Percentiles rank a stretch among this genome's conserved stretches.
Conservation (phyloP, 2,329 filamentous ascomycete species). For the Nothophaeocryptopus gaeumannii region DNA sequence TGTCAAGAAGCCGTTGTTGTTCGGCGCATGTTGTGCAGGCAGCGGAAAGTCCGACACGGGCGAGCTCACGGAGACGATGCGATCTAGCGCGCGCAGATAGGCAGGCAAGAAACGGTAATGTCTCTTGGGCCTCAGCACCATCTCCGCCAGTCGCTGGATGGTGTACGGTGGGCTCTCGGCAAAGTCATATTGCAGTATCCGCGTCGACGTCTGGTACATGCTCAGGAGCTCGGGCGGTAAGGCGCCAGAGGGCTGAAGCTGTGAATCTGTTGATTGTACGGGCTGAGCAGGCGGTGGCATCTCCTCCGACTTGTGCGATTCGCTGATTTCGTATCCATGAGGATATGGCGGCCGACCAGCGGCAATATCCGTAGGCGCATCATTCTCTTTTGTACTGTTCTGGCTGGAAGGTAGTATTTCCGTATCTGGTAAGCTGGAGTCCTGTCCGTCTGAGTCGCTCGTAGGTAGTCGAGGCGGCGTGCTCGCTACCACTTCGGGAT, state of each 20-base stretch:
- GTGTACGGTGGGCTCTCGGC: slow-evolving; percentile 79
- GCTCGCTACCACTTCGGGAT: slow-evolving; percentile 33
- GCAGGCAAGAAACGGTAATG: slow-evolving; percentile 80
- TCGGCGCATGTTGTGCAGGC: slow-evolving; percentile 51
- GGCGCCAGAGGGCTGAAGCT: slow-evolving; percentile 32
- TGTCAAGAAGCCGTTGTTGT: slow-evolving; percentile 48
- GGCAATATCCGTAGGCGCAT: slow-evolving; percentile 42
- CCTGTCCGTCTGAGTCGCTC: slow-evolving; percentile 21
- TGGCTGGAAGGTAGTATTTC: slow-evolving; percentile 39
- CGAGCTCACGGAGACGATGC: slow-evolving; percentile 86
- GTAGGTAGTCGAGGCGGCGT: slow-evolving; percentile 38
- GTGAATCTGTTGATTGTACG: slow-evolving; percentile 19
- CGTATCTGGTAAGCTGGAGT: slow-evolving; percentile 24
- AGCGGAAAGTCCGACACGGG: slow-evolving; percentile 78
- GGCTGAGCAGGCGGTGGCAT: slow-evolving; percentile 17
- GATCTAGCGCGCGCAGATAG: slow-evolving; percentile 86
- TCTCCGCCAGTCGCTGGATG: slow-evolving; percentile 85
- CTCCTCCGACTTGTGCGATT: slow-evolving; percentile 27
- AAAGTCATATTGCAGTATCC: slow-evolving; percentile 56
- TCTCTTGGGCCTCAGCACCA: slow-evolving; percentile 69
- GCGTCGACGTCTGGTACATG: slow-evolving; percentile 43
- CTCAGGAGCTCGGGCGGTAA: slow-evolving; percentile 64
- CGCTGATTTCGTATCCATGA: slow-evolving; percentile 39
- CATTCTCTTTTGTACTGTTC: slow-evolving; percentile 68
- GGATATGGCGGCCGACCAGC: slow-evolving; percentile 32